Evolutionary conservation across 2,329 filamentous ascomycete species (phyloP).

Genomic region (Cordyceps fumosorosea): DNA sequence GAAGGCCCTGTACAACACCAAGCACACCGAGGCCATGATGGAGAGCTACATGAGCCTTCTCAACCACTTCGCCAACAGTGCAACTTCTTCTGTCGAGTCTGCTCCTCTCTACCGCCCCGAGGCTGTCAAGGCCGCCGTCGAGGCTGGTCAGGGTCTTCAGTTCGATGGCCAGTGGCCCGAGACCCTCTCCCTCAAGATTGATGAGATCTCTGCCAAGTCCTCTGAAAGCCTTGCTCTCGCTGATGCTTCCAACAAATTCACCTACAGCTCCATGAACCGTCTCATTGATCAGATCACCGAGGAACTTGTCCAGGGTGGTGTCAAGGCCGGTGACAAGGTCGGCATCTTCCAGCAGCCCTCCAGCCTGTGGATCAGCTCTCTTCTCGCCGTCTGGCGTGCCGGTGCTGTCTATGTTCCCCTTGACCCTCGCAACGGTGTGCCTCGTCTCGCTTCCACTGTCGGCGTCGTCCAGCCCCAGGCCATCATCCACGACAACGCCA

Average conservation of each 20-base stretch:
- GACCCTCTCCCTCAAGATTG: constrained; percentile 9
- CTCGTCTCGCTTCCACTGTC: constrained; percentile 11
- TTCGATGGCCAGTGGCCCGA: constrained; percentile 9
- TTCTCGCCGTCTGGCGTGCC: constrained; percentile 34
- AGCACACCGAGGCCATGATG: constrained; percentile 11
- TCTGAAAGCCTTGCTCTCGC: background rate
- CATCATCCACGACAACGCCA: constrained; percentile 16
- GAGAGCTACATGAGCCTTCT: constrained; percentile 17
- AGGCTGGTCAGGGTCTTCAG: constrained; percentile 7
- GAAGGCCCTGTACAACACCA: constrained; percentile 18
- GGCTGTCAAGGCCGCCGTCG: constrained; percentile 2
- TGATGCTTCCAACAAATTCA: constrained; percentile 6
- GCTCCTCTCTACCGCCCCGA: constrained; percentile 10
- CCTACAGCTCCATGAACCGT: constrained; percentile 7
- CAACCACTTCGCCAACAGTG: constrained; percentile 6
- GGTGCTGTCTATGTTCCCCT: constrained; percentile 36
- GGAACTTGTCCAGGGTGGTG: constrained; percentile 13
- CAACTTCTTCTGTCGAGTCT: constrained; percentile 26
- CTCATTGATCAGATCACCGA: constrained; percentile 8
- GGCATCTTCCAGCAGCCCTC: constrained; percentile 14
- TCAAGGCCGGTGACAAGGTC: constrained; percentile 18
- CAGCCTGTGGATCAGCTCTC: constrained; percentile 31
- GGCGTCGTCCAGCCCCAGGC: constrained; percentile 22
- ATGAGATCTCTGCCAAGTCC: background rate
- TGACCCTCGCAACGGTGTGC: constrained; percentile 24